phyloP scores from a whole-genome alignment of 2,329 filamentous ascomycete genomes.

The Alternaria rosae region DNA sequence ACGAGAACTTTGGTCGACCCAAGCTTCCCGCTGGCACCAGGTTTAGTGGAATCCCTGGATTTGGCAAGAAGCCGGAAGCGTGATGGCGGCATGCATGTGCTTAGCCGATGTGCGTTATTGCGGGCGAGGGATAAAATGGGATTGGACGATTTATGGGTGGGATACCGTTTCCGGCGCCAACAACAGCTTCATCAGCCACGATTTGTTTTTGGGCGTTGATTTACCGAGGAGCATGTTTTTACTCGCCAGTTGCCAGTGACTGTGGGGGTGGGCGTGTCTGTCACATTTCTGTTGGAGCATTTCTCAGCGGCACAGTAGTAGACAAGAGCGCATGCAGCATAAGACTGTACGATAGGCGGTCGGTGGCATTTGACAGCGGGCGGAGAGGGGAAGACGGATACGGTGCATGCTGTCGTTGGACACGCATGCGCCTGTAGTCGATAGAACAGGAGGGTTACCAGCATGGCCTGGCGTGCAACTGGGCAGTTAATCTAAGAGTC shows the following conservation, averaged over 20 bases:
- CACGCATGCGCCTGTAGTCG: slow-evolving; percentile 11
- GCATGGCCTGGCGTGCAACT: slow-evolving; percentile 4
- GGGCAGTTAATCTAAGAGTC: slow-evolving; percentile 17
- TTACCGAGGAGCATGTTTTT: slow-evolving; percentile 24
- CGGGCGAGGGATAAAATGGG: slow-evolving; percentile 39
- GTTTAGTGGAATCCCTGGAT: slow-evolving; percentile 48
- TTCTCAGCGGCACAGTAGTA: slow-evolving; percentile 20
- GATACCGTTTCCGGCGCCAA: slow-evolving; percentile 26
- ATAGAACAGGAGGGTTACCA: slow-evolving; percentile 13
- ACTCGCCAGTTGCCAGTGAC: slow-evolving; percentile 23
- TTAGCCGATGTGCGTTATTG: slow-evolving; percentile 15
- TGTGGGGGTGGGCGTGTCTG: slow-evolving; percentile 21
- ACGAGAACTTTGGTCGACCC: slow-evolving; percentile 87
- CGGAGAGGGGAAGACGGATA: slow-evolving; percentile 3
- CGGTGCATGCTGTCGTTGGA: slow-evolving; percentile 7
- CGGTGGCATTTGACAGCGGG: slow-evolving; percentile 2
- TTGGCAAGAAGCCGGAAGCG: slow-evolving; percentile 41
- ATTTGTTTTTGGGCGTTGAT: slow-evolving; percentile 38
- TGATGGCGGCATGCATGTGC: slow-evolving; percentile 25
- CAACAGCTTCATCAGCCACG: slow-evolving; percentile 36
- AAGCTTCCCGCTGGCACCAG: slow-evolving; percentile 60
- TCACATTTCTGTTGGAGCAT: slow-evolving; percentile 7
- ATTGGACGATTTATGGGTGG: slow-evolving; percentile 38
- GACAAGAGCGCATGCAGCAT: slow-evolving; percentile 23
- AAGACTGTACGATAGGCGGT: slow-evolving; percentile 34